Percentiles rank a stretch among this genome's conserved stretches.
phyloP scores from a whole-genome alignment of 83 land plant genomes.

The Diphasiastrum complanatum region DNA sequence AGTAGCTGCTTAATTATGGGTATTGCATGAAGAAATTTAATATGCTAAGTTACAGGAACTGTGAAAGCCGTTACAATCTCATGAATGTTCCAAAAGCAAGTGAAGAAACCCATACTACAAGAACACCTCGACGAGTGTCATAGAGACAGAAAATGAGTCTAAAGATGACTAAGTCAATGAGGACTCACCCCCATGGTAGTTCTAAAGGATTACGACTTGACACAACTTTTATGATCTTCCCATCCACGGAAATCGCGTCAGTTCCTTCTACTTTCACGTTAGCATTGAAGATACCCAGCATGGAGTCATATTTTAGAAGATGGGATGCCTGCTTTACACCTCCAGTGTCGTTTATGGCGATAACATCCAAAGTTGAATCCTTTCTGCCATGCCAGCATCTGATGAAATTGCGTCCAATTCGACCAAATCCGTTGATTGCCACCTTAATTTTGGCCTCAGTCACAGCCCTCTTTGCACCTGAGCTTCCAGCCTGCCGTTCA shows the following conservation, averaged over 20 bases:
- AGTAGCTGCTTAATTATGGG: too few relatives aligned
- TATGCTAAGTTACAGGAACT: too few relatives aligned
- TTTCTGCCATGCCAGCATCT: constrained; percentile 97
- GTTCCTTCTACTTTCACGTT: constrained; percentile 75
- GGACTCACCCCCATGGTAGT: constrained; percentile 83
- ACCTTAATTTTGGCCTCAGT: constrained; percentile 88
- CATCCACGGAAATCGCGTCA: constrained; percentile 78
- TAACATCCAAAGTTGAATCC: constrained; percentile 87
- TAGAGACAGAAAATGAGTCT: not conserved
- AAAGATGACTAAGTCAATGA: not conserved
- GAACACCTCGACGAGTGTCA: not conserved
- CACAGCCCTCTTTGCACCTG: constrained; percentile 49
- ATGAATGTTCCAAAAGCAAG: not conserved
- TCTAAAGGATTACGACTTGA: constrained; percentile 80
- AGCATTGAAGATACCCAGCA: constrained; percentile 91
- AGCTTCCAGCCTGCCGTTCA: constrained; percentile 33
- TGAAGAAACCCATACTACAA: too few relatives aligned
- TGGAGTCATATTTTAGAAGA: constrained; percentile 95
- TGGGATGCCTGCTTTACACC: constrained; percentile 99
- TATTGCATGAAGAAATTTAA: too few relatives aligned
- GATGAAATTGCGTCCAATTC: constrained; percentile 95
- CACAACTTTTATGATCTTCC: constrained; percentile 89
- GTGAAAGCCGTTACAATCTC: too few relatives aligned
- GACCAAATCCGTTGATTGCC: constrained; percentile 95
- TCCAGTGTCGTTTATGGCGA: constrained; percentile 97